These are phyloP conservation scores for Chaetomium sp. DNA, from an alignment of 2,329 filamentous ascomycete species.

Conservation along the genomic window DNA sequence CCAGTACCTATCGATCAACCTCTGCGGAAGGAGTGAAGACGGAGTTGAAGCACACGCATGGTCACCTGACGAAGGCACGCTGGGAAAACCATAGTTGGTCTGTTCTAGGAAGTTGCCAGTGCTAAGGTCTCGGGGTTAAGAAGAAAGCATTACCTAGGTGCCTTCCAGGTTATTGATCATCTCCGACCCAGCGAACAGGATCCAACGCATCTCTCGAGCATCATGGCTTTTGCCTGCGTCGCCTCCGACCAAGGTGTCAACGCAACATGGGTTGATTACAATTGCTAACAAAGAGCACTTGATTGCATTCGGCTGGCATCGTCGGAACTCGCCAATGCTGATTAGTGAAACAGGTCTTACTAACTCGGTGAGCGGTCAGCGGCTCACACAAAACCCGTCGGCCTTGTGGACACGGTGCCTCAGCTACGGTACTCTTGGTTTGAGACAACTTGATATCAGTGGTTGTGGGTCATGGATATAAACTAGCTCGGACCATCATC, in stretches of 20 bases:
- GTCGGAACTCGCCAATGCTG: not conserved
- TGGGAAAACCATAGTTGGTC: not conserved
- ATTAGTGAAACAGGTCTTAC: not conserved
- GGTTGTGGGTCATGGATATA: constrained; percentile 7
- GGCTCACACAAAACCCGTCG: not conserved
- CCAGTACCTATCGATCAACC: not conserved
- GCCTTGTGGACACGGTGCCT: not conserved
- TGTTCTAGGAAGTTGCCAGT: no score
- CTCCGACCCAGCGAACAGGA: not conserved
- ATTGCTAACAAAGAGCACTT: not conserved
- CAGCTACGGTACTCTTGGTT: not conserved
- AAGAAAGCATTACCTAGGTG: no score
- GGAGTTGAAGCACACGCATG: not conserved
- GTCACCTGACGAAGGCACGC: not conserved
- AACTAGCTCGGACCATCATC: constrained; percentile 22
- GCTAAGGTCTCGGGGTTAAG: no score
- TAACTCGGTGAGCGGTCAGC: not conserved
- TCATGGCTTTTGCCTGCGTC: not conserved
- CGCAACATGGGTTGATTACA: not conserved
- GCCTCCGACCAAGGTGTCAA: not conserved
- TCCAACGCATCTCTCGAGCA: not conserved
- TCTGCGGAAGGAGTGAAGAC: not conserved
- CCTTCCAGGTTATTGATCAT: not conserved
- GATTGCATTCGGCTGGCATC: not conserved
- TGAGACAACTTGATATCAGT: not conserved